Conservation (phyloP, 352 stramenopile species). For the Lagenidium sp. region DNA sequence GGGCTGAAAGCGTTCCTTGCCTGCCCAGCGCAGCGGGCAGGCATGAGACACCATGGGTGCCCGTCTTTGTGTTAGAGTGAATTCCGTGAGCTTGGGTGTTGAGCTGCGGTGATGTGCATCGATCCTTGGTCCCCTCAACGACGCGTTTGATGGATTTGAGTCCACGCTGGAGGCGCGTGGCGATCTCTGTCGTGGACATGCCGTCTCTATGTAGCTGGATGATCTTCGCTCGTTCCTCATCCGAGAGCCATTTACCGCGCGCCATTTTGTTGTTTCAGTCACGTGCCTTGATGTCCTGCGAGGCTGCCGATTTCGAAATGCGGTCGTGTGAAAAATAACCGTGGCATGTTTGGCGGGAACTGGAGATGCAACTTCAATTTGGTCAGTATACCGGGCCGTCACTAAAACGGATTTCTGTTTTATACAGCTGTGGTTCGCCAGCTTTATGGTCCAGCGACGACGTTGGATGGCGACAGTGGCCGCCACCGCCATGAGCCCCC, state of each 20-base stretch:
- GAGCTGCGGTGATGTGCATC: too few relatives aligned
- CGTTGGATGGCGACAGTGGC: background rate
- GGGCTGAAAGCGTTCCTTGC: too few relatives aligned
- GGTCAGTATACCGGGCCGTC: background rate
- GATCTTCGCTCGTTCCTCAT: slow-evolving; percentile 28
- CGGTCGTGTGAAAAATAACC: too few relatives aligned
- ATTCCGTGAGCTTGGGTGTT: too few relatives aligned
- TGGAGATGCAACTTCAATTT: background rate
- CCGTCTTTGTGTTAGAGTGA: too few relatives aligned
- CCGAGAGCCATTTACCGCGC: slow-evolving; percentile 26
- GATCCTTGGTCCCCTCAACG: background rate
- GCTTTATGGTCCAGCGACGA: background rate
- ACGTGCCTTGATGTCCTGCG: background rate
- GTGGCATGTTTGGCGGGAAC: too few relatives aligned
- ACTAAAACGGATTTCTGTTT: background rate
- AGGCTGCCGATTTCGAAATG: too few relatives aligned
- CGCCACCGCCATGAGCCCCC: background rate
- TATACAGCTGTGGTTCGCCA: background rate
- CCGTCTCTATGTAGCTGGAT: slow-evolving; percentile 25
- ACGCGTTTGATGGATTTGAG: slow-evolving; percentile 14
- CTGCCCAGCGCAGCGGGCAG: too few relatives aligned
- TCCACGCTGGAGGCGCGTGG: slow-evolving; percentile 11
- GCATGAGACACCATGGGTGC: too few relatives aligned
- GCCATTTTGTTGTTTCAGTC: too few relatives aligned
- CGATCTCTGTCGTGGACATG: slow-evolving; percentile 26